These are phyloP conservation scores for Zalaria sp. DNA, from an alignment of 2,329 filamentous ascomycete species.

Conservation along the genomic window DNA sequence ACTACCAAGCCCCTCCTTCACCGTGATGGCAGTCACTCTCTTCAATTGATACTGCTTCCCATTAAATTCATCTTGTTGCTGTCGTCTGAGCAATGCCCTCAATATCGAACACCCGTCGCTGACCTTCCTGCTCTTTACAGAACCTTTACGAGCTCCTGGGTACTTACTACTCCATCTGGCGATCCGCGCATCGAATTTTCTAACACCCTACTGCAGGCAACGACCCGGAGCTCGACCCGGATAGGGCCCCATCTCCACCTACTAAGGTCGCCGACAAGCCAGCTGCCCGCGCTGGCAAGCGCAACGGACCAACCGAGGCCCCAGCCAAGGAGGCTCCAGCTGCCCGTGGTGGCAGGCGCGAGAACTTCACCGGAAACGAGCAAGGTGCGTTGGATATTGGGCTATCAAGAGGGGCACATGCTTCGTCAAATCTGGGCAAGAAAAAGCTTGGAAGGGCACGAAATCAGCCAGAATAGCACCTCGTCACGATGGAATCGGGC, in stretches of 20 bases:
- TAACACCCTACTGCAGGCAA: constrained; percentile 38
- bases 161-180: constrained; percentile 31
- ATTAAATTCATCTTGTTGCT: background rate
- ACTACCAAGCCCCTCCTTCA: background rate
- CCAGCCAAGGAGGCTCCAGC: constrained; percentile 31
- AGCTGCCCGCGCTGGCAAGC: constrained; percentile 64
- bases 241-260: constrained; percentile 62
- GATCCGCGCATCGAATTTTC: constrained; percentile 3
- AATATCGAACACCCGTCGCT: background rate
- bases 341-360: constrained; percentile 38
- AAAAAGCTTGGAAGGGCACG: too few species aligned
- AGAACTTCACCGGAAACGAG: constrained; percentile 61
- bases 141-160: constrained; percentile 98
- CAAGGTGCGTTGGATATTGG: constrained; percentile 53
- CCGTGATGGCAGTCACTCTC: too few species aligned
- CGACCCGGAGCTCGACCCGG: constrained; percentile 56
- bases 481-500: too few species aligned
- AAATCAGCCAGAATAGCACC: too few species aligned
- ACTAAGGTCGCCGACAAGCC: constrained; percentile 84
- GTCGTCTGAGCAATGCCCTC: background rate
- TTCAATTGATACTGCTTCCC: too few species aligned
- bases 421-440: too few species aligned
- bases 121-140: constrained; percentile 33
- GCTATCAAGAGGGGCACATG: too few species aligned
- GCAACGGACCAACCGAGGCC: constrained; percentile 66